Evolutionary conservation across 768 basidiomycete genomes (phyloP), one percentile per base, ranked within the genome.

Genomic region (Galerina sulciceps): DNA sequence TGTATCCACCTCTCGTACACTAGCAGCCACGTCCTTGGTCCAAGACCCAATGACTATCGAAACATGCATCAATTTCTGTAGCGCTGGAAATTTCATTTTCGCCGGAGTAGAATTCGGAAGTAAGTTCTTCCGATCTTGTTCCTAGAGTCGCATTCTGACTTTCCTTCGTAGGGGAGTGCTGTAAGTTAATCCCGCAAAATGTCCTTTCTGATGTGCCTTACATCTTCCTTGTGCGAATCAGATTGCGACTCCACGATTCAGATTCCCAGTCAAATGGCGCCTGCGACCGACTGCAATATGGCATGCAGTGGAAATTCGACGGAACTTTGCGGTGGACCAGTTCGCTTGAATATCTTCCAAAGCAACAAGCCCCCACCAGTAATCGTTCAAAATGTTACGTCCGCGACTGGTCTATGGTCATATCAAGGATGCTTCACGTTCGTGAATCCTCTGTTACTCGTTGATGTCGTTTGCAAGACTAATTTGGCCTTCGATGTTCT

Each of bases 391-490:
- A 80, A 68, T 36, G 77, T 84, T 23, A 81, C 80, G 0, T 58
- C 55, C 10, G 59, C 60, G 22, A 52, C 57, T 11, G 67, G 67
- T 4, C 23, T 65, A 23, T 90, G 88, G 88, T 61, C 74, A 1
- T 87, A 82, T 11, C 75, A 86, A 31, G 88, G 88, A 13, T 90
- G 88, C 65, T 87, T 81, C 72, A 87, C 77, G 88, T 85, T 63
- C 48, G 81, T 57, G 10, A 26, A 20, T 55, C 15, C 1, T 38
- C 22, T 36, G 4, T 38, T 41, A 10, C 6, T 23, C 15, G 18
- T 20, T 45, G 23, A n/a, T 23, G 14, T 8, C 11, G 6, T 15
- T 36, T 2, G 15, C 20, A 11, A 26, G 18, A 26, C 45, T 51
- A 14, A 31, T 3, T 14, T 44, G 15, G 14, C 22, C 22, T 26